Evolutionary conservation across 768 basidiomycete genomes (phyloP).

Genomic region (Tulasnella sp.): DNA sequence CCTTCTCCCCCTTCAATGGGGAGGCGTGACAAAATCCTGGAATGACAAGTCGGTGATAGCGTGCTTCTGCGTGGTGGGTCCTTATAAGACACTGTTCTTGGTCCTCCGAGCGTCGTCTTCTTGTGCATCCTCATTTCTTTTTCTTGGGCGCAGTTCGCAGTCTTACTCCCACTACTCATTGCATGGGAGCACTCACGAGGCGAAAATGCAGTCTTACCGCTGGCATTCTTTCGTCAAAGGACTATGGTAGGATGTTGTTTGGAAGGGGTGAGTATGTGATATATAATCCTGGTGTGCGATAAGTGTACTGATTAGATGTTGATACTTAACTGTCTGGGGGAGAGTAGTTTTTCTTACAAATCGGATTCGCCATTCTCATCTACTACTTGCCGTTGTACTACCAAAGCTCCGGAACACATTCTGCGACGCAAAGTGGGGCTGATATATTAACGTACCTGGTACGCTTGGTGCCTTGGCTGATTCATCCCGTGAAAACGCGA

Average conservation of each 20-base stretch:
- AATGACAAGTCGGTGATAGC: constrained; percentile 27
- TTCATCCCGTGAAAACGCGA: too few species aligned
- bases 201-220: constrained; percentile 29
- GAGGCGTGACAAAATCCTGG: constrained; percentile 33
- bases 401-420: constrained; percentile 23
- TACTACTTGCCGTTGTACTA: constrained; percentile 28
- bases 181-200: constrained; percentile 28
- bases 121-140: too few species aligned
- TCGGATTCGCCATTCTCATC: constrained; percentile 19
- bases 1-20: constrained; percentile 32
- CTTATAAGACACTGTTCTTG: constrained; percentile 18
- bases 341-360: constrained; percentile 18
- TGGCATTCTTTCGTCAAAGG: constrained; percentile 25
- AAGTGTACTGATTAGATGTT: not conserved
- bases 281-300: too few species aligned
- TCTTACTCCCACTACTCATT: constrained; percentile 23
- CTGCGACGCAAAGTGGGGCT: constrained; percentile 27
- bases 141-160: constrained; percentile 16
- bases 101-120: not conserved
- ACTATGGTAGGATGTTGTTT: constrained; percentile 23
- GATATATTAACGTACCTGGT: constrained; percentile 29
- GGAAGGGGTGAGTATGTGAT: constrained; percentile 19
- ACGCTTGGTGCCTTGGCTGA: constrained; percentile 18
- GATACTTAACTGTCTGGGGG: not conserved
- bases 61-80: constrained; percentile 10